Conservation (phyloP, 345 rosid genomes). For the Microcos paniculata region DNA sequence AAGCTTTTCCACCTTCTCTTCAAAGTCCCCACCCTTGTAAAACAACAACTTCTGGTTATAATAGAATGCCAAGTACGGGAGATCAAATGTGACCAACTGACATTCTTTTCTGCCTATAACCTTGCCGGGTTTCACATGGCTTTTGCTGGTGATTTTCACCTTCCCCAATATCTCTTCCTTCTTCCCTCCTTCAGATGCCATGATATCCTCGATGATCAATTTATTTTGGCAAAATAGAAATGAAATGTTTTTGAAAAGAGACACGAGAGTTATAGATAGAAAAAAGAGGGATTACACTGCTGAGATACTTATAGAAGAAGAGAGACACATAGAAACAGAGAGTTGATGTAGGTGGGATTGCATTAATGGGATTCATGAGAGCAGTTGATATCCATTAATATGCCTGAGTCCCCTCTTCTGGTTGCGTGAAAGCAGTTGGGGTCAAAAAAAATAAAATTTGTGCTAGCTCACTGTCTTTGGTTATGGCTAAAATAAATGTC, state of each 20-base stretch:
- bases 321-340: neutral
- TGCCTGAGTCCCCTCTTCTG: neutral
- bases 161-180: constrained; percentile 18
- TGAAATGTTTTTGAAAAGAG: constrained; percentile 17
- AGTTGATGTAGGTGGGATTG: constrained; percentile 38
- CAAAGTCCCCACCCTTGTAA: constrained; percentile 48
- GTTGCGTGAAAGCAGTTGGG: constrained; percentile 5
- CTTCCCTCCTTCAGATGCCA: constrained; percentile 8
- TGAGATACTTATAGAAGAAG: constrained; percentile 20
- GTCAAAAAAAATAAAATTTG: neutral
- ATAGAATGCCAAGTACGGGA: constrained; percentile 78
- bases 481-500: constrained; percentile 3
- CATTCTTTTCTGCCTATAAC: constrained; percentile 62
- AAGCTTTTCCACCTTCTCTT: constrained; percentile 59
- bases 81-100: constrained; percentile 80
- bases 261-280: neutral
- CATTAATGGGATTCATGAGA: constrained; percentile 52
- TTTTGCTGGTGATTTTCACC: constrained; percentile 44
- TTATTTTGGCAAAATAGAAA: constrained; percentile 1
- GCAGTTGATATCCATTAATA: constrained; percentile 51
- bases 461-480: neutral
- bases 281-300: neutral
- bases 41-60: constrained; percentile 90
- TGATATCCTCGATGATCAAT: constrained; percentile 16
- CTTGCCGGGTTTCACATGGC: constrained; percentile 64